Conservation (phyloP, 176 grass and related monocot genomes). For the Ananas comosus region DNA sequence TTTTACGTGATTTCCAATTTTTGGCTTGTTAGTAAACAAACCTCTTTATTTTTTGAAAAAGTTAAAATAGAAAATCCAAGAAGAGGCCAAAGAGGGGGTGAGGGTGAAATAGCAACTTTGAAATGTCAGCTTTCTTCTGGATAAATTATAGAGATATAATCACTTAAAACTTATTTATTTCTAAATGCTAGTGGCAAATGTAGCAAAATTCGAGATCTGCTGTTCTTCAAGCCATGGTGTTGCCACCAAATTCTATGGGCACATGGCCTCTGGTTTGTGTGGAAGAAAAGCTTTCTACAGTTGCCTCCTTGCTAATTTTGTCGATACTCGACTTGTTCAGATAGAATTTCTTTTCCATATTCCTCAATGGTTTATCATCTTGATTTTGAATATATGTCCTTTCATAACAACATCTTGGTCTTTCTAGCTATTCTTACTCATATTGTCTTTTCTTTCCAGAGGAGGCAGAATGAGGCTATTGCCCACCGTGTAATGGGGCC, state of each 20-base stretch:
- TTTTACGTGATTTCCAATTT: too few species aligned
- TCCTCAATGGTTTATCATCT: not conserved
- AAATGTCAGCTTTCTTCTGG: too few species aligned
- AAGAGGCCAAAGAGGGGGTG: too few species aligned
- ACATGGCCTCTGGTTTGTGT: too few species aligned
- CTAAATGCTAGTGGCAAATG: not conserved
- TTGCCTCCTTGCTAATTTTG: not conserved
- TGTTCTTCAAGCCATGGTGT: not conserved
- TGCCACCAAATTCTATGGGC: too few species aligned
- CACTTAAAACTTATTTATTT: not conserved
- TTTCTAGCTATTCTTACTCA: not conserved
- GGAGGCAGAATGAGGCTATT: conserved; percentile 42
- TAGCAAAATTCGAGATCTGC: not conserved
- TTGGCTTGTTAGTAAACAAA: too few species aligned
- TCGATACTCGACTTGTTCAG: not conserved
- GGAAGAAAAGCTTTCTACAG: too few species aligned
- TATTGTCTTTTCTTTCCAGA: conserved; percentile 38
- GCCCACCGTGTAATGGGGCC: conserved; percentile 72
- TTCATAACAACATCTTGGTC: not conserved
- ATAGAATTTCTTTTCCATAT: not conserved
- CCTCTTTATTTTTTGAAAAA: too few species aligned
- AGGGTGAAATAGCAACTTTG: too few species aligned
- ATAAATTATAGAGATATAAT: too few species aligned
- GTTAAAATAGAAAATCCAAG: too few species aligned
- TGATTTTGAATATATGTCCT: not conserved